Conservation (phyloP, 805 yeast genomes). For the Candida succiphila region DNA sequence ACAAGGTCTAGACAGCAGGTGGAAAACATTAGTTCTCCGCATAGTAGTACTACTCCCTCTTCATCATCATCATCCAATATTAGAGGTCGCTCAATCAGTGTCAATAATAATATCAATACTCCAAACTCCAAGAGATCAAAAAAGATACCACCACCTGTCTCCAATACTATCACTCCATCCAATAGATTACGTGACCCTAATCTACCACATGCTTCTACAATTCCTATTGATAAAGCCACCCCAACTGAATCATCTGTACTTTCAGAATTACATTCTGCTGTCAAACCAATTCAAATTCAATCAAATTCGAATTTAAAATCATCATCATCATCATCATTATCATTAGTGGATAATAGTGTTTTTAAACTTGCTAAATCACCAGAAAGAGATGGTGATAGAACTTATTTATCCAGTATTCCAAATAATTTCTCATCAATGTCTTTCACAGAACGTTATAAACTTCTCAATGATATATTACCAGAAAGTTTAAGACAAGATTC, state of each 20-base stretch:
- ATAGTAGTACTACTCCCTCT: too few species aligned
- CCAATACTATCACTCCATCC: too few species aligned
- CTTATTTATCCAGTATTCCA: constrained; percentile 34
- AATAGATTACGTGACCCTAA: too few species aligned
- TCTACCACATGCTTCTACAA: too few species aligned
- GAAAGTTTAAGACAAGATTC: constrained; percentile 14
- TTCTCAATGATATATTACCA: constrained; percentile 19
- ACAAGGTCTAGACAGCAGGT: too few species aligned
- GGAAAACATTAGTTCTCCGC: too few species aligned
- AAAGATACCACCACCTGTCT: too few species aligned
- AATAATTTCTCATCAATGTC: constrained; percentile 39
- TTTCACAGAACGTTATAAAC: constrained; percentile 38
- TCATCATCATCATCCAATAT: too few species aligned
- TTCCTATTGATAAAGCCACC: too few species aligned
- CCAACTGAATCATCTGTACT: not conserved
- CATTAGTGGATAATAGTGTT: constrained; percentile 7
- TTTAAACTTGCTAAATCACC: constrained; percentile 21
- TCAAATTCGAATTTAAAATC: too few species aligned
- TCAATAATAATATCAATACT: too few species aligned
- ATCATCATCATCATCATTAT: not conserved
- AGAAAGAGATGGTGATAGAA: constrained; percentile 28
- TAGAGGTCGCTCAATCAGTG: not conserved
- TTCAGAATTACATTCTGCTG: constrained; percentile 13
- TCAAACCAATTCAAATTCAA: constrained; percentile 20
- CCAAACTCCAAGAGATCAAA: too few species aligned